Evolutionary conservation across 2,329 filamentous ascomycete species (phyloP).

Genomic region (Aspergillus felis): DNA sequence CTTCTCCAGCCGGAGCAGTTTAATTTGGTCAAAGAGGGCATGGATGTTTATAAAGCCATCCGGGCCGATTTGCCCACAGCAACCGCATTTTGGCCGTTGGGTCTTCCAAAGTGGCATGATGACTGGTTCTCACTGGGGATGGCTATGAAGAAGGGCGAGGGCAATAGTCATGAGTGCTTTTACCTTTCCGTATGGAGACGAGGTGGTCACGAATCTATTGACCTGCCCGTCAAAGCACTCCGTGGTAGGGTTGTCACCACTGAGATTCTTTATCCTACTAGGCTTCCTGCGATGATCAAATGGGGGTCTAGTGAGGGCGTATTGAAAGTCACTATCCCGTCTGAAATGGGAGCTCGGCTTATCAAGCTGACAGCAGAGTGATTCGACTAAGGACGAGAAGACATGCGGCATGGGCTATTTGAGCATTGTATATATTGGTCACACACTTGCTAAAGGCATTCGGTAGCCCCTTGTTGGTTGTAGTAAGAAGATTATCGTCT

Average conservation of each 20-base stretch:
- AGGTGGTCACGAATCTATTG: conserved; percentile 4
- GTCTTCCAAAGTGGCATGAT: conserved; percentile 30
- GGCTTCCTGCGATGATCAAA: background rate
- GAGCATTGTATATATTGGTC: background rate
- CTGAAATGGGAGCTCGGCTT: conserved; percentile 6
- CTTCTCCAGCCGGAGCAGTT: conserved; percentile 19
- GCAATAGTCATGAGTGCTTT: background rate
- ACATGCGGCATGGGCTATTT: background rate
- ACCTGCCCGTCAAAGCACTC: conserved; percentile 4
- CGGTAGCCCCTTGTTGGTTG: too few species aligned
- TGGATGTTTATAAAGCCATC: conserved; percentile 28
- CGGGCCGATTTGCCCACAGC: conserved; percentile 16
- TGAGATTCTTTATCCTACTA: conserved; percentile 9
- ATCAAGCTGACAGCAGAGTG: conserved; percentile 5
- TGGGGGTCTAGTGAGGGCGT: conserved; percentile 1
- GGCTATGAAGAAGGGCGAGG: background rate
- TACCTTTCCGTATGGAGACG: conserved; percentile 22
- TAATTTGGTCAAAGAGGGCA: conserved; percentile 24
- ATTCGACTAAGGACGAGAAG: background rate
- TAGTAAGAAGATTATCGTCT: too few species aligned
- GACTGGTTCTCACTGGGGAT: conserved; percentile 30
- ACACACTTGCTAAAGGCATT: too few species aligned
- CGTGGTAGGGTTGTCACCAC: background rate
- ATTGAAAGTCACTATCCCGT: conserved; percentile 2
- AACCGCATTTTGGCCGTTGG: conserved; percentile 32